Conservation (phyloP, 306 rosid species). For the Ormosia semicastrata region DNA sequence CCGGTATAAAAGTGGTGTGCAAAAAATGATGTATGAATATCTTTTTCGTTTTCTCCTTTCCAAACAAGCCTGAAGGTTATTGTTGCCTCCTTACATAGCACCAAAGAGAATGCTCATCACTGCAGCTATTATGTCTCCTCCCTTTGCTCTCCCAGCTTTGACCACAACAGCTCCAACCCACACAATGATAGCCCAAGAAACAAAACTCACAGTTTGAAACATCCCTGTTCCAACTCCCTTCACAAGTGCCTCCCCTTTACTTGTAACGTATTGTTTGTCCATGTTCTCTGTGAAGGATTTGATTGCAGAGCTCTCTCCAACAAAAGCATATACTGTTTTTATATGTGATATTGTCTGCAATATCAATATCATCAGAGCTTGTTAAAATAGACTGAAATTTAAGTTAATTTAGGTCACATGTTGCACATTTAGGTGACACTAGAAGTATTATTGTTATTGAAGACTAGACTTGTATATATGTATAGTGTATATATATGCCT, state of each 20-base stretch:
- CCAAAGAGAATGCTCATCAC: conserved; percentile 95
- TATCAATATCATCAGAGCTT: conserved; percentile 17
- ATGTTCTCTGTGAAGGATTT: conserved; percentile 57
- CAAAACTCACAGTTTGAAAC: conserved; percentile 74
- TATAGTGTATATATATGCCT: conserved; percentile 21
- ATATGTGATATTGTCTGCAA: conserved; percentile 80
- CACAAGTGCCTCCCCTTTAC: conserved; percentile 78
- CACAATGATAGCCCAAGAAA: conserved; percentile 81
- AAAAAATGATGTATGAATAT: background rate
- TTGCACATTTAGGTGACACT: background rate
- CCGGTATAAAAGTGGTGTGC: background rate
- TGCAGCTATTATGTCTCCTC: conserved; percentile 73
- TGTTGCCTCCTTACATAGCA: conserved; percentile 61
- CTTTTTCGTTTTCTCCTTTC: background rate
- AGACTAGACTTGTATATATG: background rate
- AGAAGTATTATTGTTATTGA: background rate
- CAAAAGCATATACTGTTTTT: conserved; percentile 85
- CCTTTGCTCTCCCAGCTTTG: conserved; percentile 52
- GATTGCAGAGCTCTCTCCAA: conserved; percentile 64
- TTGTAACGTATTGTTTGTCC: conserved; percentile 48
- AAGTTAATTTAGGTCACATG: background rate
- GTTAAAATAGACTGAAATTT: background rate
- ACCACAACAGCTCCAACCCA: conserved; percentile 91
- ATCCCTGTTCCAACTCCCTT: conserved; percentile 89
- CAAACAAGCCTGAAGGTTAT: background rate